Conservation (phyloP, 2,329 filamentous ascomycete genomes). For the Colletotrichum eremochloae region DNA sequence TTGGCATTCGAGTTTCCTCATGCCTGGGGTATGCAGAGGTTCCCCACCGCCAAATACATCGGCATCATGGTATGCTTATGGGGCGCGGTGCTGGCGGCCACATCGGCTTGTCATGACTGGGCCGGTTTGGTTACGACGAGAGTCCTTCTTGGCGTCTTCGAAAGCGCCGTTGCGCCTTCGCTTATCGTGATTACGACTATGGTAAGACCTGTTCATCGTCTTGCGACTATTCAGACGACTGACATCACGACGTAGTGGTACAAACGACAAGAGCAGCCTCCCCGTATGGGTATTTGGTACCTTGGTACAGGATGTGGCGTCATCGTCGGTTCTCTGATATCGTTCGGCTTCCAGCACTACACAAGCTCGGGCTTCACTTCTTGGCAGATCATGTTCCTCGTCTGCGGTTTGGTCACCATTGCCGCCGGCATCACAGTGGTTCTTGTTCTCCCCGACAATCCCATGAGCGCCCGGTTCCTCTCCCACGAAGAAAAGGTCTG, state of each 20-base stretch:
- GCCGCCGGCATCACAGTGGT: slow-evolving; percentile 69
- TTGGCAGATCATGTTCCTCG: slow-evolving; percentile 69
- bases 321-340: slow-evolving; percentile 68
- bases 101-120: slow-evolving; percentile 42
- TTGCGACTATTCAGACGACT: not conserved
- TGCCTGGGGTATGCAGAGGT: slow-evolving; percentile 66
- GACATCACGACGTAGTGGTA: slow-evolving; percentile 53
- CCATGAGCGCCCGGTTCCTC: slow-evolving; percentile 66
- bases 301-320: slow-evolving; percentile 70
- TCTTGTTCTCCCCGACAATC: slow-evolving; percentile 68
- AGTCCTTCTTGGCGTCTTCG: slow-evolving; percentile 45
- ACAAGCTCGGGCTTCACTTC: slow-evolving; percentile 47
- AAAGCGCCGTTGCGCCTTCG: slow-evolving; percentile 55
- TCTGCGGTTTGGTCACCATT: slow-evolving; percentile 73
- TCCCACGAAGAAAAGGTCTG: slow-evolving; percentile 75
- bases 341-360: slow-evolving; percentile 70
- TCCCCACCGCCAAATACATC: slow-evolving; percentile 45
- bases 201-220: not conserved
- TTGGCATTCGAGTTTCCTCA: slow-evolving; percentile 71
- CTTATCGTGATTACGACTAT: slow-evolving; percentile 62
- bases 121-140: slow-evolving; percentile 43
- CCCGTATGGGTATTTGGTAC: slow-evolving; percentile 75
- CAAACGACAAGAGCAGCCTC: slow-evolving; percentile 67
- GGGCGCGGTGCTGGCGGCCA: slow-evolving; percentile 56
- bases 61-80: slow-evolving; percentile 55